These are phyloP conservation scores for Aristolochia californica DNA, from an alignment of 164 flowering plant species.

Conservation along the genomic window DNA sequence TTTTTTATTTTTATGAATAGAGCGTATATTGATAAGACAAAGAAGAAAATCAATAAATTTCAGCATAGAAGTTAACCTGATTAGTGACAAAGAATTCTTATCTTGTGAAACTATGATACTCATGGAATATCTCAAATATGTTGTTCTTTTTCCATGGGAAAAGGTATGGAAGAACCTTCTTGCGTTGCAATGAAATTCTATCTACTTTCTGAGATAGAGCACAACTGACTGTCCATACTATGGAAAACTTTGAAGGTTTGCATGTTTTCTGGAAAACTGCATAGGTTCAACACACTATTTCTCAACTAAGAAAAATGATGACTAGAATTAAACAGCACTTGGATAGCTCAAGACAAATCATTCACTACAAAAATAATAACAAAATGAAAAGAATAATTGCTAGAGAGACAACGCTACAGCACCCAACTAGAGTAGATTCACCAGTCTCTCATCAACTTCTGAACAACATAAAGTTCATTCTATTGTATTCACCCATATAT, in stretches of 20 bases:
- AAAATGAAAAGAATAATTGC: no score
- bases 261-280: not conserved
- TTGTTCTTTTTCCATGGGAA: constrained; percentile 74
- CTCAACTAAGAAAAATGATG: not conserved
- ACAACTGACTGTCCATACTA: not conserved
- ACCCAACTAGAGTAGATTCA: no score
- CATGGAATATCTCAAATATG: constrained; percentile 33
- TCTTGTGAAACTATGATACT: constrained; percentile 15
- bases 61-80: constrained; percentile 29
- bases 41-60: no score
- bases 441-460: no score
- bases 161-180: constrained; percentile 33
- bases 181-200: constrained; percentile 13
- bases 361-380: no score
- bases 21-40: no score
- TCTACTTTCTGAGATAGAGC: not conserved
- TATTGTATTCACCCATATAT: no score
- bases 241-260: not conserved
- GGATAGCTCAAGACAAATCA: no score
- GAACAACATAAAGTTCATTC: no score
- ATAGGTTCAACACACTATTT: not conserved
- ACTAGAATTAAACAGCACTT: no score
- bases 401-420: no score
- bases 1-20: no score
- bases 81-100: constrained; percentile 29